A percentile compares a stretch with the other conserved stretches of the same genome.
phyloP scores from a whole-genome alignment of 176 grass and related monocot genomes.

The Avena sativa region DNA sequence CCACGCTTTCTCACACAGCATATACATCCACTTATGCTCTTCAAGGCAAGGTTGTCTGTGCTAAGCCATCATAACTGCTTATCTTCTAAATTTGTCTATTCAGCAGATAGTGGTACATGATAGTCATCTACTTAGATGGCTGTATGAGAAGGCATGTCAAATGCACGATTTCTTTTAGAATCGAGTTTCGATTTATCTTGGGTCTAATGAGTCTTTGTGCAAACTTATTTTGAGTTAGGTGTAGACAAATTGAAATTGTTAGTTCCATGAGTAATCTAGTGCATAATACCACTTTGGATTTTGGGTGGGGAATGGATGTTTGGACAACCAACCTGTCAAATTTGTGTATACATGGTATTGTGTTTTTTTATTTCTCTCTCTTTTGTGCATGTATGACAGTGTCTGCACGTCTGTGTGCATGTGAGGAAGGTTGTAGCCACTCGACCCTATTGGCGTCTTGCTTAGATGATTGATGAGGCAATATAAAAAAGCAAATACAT shows the following conservation, averaged over 20 bases:
- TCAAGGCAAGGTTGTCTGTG: background rate
- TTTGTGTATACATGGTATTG: constrained; percentile 18
- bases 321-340: background rate
- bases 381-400: too few relatives aligned
- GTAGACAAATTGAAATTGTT: background rate
- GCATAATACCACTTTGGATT: constrained; percentile 5
- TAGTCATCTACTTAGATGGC: background rate
- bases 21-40: background rate
- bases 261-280: constrained; percentile 2
- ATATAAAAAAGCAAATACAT: background rate
- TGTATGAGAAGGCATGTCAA: background rate
- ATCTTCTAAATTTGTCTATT: constrained; percentile 11
- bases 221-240: constrained; percentile 9
- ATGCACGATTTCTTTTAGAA: background rate
- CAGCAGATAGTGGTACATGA: background rate
- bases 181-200: background rate
- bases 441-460: background rate
- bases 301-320: constrained; percentile 21
- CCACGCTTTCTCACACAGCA: background rate
- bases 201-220: background rate
- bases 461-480: constrained; percentile 7
- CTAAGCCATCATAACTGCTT: background rate
- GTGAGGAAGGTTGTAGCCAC: too few relatives aligned
- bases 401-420: too few relatives aligned
- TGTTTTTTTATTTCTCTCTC: too few relatives aligned